Percentiles rank a stretch among this genome's conserved stretches.
phyloP scores from a whole-genome alignment of 1,284 basidiomycete species.

The Pholiota adiposa region DNA sequence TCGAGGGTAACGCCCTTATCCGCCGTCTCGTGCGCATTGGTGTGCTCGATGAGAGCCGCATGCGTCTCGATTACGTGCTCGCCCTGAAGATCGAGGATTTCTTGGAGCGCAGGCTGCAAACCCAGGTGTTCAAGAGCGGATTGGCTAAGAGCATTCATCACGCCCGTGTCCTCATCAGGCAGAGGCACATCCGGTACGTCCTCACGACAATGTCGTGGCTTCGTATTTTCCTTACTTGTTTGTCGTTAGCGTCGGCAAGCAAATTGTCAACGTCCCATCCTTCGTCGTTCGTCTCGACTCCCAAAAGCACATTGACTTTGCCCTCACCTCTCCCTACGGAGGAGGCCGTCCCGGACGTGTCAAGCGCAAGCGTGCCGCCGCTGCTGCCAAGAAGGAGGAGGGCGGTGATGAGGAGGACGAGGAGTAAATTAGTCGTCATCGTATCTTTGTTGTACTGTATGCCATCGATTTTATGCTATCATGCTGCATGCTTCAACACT shows the following conservation, averaged over 20 bases:
- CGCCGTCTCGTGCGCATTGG: constrained; percentile 99
- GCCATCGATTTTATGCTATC: constrained; percentile 21
- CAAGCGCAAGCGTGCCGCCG: constrained; percentile 97
- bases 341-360: constrained; percentile 97
- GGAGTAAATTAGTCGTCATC: constrained; percentile 50
- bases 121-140: constrained; percentile 99
- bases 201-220: too few species aligned
- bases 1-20: constrained; percentile 99
- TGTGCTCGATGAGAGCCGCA: constrained; percentile 98
- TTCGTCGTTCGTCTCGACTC: constrained; percentile 98
- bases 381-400: constrained; percentile 91
- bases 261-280: constrained; percentile 99
- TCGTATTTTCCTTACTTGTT: too few species aligned
- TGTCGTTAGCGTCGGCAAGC: constrained; percentile 98
- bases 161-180: constrained; percentile 96
- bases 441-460: constrained; percentile 21
- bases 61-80: constrained; percentile 99
- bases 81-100: constrained; percentile 99
- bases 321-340: constrained; percentile 96
- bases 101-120: constrained; percentile 98
- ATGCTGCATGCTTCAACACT: constrained; percentile 19
- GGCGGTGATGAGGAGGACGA: constrained; percentile 94
- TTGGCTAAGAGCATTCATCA: constrained; percentile 99
- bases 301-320: constrained; percentile 99
- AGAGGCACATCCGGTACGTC: constrained; percentile 91